Evolutionary conservation across 23 red algal species (phyloP).

Genomic region (Gracilaria caudata): DNA sequence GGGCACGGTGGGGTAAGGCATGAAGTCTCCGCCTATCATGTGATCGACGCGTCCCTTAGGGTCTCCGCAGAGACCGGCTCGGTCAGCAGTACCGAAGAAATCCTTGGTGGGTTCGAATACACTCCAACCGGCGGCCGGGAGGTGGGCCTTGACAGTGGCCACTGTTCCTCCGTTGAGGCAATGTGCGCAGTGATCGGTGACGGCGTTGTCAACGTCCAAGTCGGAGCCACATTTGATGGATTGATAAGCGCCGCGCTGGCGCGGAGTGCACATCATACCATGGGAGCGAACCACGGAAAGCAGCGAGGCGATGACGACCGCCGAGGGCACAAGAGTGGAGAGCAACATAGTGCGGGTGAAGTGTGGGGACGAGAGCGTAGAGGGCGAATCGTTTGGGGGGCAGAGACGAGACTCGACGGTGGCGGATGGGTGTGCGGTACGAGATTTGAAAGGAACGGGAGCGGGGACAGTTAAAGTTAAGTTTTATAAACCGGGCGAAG

Average conservation of each 20-base stretch:
- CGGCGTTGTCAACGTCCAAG: background rate
- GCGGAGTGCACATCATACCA: constrained; percentile 39
- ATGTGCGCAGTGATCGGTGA: constrained; percentile 58
- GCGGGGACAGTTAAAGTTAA: background rate
- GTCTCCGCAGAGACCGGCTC: constrained; percentile 43
- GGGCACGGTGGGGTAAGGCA: constrained; percentile 53
- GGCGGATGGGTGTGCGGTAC: background rate
- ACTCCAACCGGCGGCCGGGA: constrained; percentile 40
- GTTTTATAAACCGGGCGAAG: background rate
- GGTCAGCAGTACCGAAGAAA: constrained; percentile 23
- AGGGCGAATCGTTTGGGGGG: background rate
- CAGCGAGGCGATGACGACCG: background rate
- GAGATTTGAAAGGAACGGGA: background rate
- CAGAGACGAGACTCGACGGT: background rate
- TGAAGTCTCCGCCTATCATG: constrained; percentile 46
- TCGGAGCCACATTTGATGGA: constrained; percentile 26
- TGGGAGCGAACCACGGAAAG: constrained; percentile 2
- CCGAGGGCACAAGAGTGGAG: background rate
- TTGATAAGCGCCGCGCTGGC: constrained; percentile 28
- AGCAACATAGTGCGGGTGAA: background rate
- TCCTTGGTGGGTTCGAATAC: constrained; percentile 46
- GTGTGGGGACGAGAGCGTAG: background rate
- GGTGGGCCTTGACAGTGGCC: constrained; percentile 50
- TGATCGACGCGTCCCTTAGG: constrained; percentile 37
- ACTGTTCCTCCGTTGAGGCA: constrained; percentile 67